A percentile compares a stretch with the other conserved stretches of the same genome.
phyloP scores from a whole-genome alignment of 768 basidiomycete genomes.

The Russula ochroleuca region DNA sequence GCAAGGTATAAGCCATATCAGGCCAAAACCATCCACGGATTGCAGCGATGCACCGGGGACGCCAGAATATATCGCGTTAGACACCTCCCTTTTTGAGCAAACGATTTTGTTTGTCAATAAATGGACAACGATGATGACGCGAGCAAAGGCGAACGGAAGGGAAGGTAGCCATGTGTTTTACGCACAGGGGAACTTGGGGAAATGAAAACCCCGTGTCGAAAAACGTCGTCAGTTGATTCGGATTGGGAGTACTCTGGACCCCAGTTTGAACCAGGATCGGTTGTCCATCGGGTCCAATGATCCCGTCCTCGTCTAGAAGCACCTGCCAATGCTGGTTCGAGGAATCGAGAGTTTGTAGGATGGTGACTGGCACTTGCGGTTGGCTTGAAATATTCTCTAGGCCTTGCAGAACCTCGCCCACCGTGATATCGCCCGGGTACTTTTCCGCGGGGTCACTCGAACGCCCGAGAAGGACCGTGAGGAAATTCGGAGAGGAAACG shows the following conservation, averaged over 20 bases:
- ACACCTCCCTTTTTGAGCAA: slow-evolving; percentile 25
- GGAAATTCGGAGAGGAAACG: not conserved
- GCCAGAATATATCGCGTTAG: slow-evolving; percentile 36
- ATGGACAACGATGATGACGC: not conserved
- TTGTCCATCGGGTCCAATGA: slow-evolving; percentile 15
- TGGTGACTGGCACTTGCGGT: not conserved
- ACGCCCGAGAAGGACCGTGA: not conserved
- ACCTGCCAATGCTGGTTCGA: not conserved
- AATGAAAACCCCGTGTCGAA: slow-evolving; percentile 32
- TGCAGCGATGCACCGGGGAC: slow-evolving; percentile 33
- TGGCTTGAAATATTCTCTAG: not conserved
- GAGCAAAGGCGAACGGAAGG: not conserved
- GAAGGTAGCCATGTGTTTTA: not conserved
- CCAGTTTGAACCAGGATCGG: slow-evolving; percentile 29
- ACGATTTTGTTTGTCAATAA: not conserved
- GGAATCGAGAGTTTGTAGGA: not conserved
- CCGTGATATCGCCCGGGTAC: not conserved
- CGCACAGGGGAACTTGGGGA: slow-evolving; percentile 35
- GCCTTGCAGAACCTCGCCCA: not conserved
- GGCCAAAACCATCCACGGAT: slow-evolving; percentile 21
- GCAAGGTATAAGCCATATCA: slow-evolving; percentile 36
- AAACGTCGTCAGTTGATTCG: not conserved
- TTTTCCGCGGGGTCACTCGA: not conserved
- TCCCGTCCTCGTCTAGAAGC: not conserved
- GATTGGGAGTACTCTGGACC: slow-evolving; percentile 17